A percentile compares a stretch with the other conserved stretches of the same genome.
These are phyloP conservation scores for Neobulgaria alba DNA, from an alignment of 2,329 filamentous ascomycete species.

Conservation along the genomic window DNA sequence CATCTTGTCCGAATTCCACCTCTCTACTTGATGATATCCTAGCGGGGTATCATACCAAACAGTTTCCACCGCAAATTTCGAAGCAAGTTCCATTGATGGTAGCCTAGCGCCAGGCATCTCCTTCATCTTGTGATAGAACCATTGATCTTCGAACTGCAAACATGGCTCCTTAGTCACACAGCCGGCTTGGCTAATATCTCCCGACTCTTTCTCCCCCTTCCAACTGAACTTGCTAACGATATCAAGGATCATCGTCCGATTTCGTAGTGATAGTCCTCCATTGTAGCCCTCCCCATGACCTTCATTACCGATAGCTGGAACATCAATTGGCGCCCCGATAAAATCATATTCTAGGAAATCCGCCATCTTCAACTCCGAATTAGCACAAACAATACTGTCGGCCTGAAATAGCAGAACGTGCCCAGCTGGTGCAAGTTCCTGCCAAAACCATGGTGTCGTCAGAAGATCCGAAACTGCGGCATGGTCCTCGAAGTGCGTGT, in stretches of 20 bases:
- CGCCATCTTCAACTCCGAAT: not conserved
- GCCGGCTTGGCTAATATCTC: not conserved
- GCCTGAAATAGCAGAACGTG: constrained; percentile 28
- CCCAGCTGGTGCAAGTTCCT: constrained; percentile 25
- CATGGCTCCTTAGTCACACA: not conserved
- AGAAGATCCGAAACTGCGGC: constrained; percentile 27
- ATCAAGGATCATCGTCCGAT: constrained; percentile 24
- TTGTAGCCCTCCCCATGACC: constrained; percentile 24
- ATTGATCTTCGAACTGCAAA: constrained; percentile 11
- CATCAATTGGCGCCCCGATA: constrained; percentile 33
- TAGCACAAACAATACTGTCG: constrained; percentile 18
- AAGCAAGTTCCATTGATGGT: constrained; percentile 8
- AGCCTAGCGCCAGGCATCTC: constrained; percentile 11
- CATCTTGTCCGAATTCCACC: not conserved
- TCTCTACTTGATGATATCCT: constrained; percentile 3
- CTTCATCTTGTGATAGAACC: constrained; percentile 9
- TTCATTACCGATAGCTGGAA: no score
- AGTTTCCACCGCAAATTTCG: constrained; percentile 12
- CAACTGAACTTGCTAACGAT: constrained; percentile 18
- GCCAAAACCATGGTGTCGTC: constrained; percentile 26
- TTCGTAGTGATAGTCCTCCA: constrained; percentile 30
- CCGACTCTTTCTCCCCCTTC: constrained; percentile 5
- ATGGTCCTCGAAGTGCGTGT: constrained; percentile 24
- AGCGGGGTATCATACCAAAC: constrained; percentile 10
- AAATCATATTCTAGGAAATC: constrained; percentile 1